Conservation (phyloP, 192 early-diverging fungal genomes). For the Chytriomyces confervae region DNA sequence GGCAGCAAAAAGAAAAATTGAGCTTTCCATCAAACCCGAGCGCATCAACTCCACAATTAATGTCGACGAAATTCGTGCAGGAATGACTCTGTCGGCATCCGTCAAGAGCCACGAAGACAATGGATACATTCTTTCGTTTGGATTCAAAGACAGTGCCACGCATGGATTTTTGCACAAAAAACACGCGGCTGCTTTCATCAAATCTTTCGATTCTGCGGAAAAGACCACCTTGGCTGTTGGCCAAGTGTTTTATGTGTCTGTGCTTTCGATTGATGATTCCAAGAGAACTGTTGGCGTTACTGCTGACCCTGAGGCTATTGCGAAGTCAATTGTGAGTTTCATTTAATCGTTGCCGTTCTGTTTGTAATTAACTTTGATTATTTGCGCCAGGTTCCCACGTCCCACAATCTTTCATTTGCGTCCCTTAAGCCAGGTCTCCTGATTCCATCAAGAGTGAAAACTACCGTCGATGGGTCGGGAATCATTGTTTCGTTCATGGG, state of each 20-base stretch:
- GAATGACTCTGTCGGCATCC: constrained; percentile 51
- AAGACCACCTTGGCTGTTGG: constrained; percentile 63
- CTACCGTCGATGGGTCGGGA: constrained; percentile 64
- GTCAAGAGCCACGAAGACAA: constrained; percentile 91
- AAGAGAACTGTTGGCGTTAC: constrained; percentile 71
- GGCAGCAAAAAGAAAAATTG: constrained; percentile 62
- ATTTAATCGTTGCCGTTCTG: not conserved
- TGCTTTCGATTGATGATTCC: constrained; percentile 67
- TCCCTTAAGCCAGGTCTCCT: constrained; percentile 83
- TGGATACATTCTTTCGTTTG: constrained; percentile 83
- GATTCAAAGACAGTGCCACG: constrained; percentile 54
- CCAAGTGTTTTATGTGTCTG: constrained; percentile 71
- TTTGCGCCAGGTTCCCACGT: constrained; percentile 36
- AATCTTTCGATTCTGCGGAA: not conserved
- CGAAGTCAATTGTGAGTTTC: constrained; percentile 48
- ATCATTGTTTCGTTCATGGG: constrained; percentile 78
- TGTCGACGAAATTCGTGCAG: constrained; percentile 68
- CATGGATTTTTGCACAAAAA: constrained; percentile 76
- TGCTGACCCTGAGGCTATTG: constrained; percentile 63
- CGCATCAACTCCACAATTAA: constrained; percentile 71
- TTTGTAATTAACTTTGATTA: constrained; percentile 24
- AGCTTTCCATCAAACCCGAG: constrained; percentile 79
- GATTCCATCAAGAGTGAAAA: constrained; percentile 70
- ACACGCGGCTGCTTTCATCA: constrained; percentile 52
- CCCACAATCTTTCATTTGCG: constrained; percentile 68